A percentile compares a stretch with the other conserved stretches of the same genome.
Evolutionary conservation across 2,329 filamentous ascomycete genomes (phyloP).

Genomic region (Pseudogymnoascus sp.): DNA sequence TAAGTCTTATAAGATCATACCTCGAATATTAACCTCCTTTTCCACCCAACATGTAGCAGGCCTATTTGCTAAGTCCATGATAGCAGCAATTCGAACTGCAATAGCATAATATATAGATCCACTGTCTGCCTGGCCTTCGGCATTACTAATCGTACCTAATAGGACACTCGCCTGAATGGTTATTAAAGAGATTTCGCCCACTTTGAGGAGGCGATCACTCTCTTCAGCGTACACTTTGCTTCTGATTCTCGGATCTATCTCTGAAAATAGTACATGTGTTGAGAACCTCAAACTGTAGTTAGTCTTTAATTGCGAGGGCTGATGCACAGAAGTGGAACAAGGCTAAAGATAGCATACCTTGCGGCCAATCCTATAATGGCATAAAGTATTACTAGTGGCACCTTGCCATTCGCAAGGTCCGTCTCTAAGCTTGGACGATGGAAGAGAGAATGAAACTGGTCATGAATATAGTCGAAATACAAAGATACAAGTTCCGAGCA

Average conservation of each 20-base stretch:
- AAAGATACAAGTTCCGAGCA: conserved; percentile 28
- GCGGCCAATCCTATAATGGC: conserved; percentile 28
- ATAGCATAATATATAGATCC: conserved; percentile 37
- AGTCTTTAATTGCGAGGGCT: not conserved
- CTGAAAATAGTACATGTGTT: conserved; percentile 20
- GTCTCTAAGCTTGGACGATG: conserved; percentile 28
- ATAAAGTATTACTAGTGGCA: conserved; percentile 23
- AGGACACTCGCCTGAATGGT: conserved; percentile 38
- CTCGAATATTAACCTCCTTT: conserved; percentile 33
- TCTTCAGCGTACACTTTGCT: conserved; percentile 22
- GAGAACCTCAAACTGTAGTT: conserved; percentile 22
- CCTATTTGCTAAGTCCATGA: conserved; percentile 33
- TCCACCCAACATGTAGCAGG: conserved; percentile 27
- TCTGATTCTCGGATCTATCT: conserved; percentile 23
- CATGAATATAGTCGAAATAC: conserved; percentile 33
- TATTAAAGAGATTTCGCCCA: conserved; percentile 33
- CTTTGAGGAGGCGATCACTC: conserved; percentile 28
- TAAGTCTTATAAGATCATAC: conserved; percentile 16
- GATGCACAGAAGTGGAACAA: not conserved
- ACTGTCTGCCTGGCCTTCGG: conserved; percentile 32
- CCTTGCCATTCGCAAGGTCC: conserved; percentile 23
- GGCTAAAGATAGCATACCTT: conserved; percentile 14
- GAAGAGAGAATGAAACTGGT: conserved; percentile 32
- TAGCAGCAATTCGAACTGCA: conserved; percentile 34
- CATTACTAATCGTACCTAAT: conserved; percentile 31